Evolutionary conservation across 2,329 filamentous ascomycete species (phyloP).

Genomic region (Beauveria asiatica): DNA sequence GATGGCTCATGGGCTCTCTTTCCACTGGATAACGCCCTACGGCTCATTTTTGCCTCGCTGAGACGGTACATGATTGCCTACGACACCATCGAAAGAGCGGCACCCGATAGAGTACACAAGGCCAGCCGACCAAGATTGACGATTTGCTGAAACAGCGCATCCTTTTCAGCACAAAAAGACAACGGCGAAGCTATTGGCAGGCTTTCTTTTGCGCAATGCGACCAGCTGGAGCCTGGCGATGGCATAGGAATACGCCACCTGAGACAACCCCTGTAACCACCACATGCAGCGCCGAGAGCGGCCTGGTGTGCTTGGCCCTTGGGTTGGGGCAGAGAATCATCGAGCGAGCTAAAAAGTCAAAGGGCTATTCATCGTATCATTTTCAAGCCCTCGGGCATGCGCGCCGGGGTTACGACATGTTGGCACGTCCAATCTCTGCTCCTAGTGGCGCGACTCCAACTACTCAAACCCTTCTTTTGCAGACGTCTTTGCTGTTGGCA

Average conservation of each 20-base stretch:
- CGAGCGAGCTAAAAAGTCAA: not conserved
- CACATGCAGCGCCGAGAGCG: not conserved
- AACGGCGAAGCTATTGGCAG: not conserved
- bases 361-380: not conserved
- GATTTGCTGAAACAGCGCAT: not conserved
- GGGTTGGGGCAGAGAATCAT: not conserved
- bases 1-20: slow-evolving; percentile 1
- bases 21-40: slow-evolving; percentile 3
- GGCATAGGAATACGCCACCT: not conserved
- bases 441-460: not conserved
- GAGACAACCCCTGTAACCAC: not conserved
- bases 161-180: not conserved
- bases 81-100: not conserved
- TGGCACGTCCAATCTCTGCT: not conserved
- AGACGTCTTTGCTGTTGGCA: not conserved
- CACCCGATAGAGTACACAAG: not conserved
- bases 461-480: too few species aligned
- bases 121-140: too few species aligned
- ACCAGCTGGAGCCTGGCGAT: not conserved
- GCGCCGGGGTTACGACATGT: not conserved
- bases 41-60: not conserved
- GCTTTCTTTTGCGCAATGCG: not conserved
- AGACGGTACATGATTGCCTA: not conserved
- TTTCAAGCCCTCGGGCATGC: not conserved
- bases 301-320: not conserved